Conservation (phyloP, 2,329 filamentous ascomycete species). For the Fusarium xylarioides region DNA sequence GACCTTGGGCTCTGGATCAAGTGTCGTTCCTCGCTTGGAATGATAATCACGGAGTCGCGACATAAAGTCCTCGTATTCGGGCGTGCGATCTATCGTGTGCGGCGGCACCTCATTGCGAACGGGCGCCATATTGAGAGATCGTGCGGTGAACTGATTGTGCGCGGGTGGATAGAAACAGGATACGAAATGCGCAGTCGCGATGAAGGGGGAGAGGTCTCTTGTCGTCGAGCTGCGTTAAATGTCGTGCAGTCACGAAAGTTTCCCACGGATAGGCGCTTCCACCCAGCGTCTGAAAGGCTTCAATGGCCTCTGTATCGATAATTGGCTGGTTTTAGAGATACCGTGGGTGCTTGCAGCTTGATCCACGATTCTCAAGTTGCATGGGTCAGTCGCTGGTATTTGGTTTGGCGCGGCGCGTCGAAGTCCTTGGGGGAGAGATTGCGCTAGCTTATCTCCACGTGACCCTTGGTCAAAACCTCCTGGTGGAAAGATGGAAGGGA, state of each 20-base stretch:
- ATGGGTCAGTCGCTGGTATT: slow-evolving; percentile 25
- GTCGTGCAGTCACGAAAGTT: slow-evolving; percentile 8
- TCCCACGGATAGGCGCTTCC: slow-evolving; percentile 1
- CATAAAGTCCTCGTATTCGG: slow-evolving; percentile 84
- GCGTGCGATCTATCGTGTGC: slow-evolving; percentile 65
- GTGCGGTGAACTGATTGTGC: background rate
- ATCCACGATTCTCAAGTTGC: slow-evolving; percentile 32
- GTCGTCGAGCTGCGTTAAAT: slow-evolving; percentile 5
- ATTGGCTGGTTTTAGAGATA: slow-evolving; percentile 5
- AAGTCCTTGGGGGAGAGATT: slow-evolving; percentile 18
- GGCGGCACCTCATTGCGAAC: slow-evolving; percentile 49
- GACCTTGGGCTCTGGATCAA: slow-evolving; percentile 85
- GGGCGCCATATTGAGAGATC: slow-evolving; percentile 45
- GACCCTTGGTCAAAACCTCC: background rate
- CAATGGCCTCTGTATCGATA: background rate
- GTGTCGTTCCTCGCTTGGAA: slow-evolving; percentile 77
- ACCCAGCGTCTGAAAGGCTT: background rate
- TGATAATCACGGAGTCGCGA: slow-evolving; percentile 77
- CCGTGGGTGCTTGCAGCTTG: slow-evolving; percentile 18
- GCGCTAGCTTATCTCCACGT: slow-evolving; percentile 28
- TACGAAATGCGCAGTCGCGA: slow-evolving; percentile 13
- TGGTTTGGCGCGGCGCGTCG: slow-evolving; percentile 34
- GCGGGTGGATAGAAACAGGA: slow-evolving; percentile 1
- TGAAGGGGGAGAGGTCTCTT: background rate
- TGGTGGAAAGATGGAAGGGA: background rate